Evolutionary conservation across 768 basidiomycete genomes (phyloP).

Genomic region (Myochromella boudieri): DNA sequence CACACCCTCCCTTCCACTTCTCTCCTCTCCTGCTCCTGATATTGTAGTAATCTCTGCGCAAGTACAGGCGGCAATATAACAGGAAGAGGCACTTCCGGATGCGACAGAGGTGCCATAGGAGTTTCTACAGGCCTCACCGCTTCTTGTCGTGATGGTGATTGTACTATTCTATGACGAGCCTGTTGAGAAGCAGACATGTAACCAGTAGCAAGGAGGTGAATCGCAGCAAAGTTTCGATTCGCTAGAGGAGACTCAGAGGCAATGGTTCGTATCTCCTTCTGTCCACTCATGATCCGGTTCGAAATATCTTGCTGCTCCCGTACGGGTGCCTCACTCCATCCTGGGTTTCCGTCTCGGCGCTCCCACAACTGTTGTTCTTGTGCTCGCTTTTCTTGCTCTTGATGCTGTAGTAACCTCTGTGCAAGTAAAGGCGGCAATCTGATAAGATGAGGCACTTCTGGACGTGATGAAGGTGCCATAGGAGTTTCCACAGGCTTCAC

Average conservation of each 20-base stretch:
- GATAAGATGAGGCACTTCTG: neutral
- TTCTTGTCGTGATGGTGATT: too few species aligned
- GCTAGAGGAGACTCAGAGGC: conserved; percentile 5
- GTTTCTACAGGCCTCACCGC: too few species aligned
- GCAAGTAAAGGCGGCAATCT: conserved; percentile 4
- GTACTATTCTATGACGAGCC: too few species aligned
- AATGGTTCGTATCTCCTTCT: conserved; percentile 11
- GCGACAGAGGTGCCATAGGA: neutral
- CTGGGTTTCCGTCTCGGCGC: conserved; percentile 29
- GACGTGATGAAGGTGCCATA: neutral
- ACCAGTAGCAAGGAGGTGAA: too few species aligned
- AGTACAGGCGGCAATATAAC: conserved; percentile 2
- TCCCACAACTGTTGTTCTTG: conserved; percentile 48
- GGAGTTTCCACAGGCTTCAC: too few species aligned
- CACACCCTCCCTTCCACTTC: conserved; percentile 2
- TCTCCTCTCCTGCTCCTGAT: too few species aligned
- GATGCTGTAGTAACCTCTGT: too few species aligned
- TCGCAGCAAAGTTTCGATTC: too few species aligned
- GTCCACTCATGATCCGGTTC: conserved; percentile 38
- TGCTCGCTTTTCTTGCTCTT: too few species aligned
- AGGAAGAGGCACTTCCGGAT: conserved; percentile 2
- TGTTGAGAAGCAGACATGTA: too few species aligned
- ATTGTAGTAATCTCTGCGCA: too few species aligned
- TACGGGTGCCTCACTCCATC: conserved; percentile 29
- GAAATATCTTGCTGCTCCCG: conserved; percentile 43